Base-by-base conservation (phyloP, 2,329 filamentous ascomycete species). In the Paradendryphiella salina region DNA sequence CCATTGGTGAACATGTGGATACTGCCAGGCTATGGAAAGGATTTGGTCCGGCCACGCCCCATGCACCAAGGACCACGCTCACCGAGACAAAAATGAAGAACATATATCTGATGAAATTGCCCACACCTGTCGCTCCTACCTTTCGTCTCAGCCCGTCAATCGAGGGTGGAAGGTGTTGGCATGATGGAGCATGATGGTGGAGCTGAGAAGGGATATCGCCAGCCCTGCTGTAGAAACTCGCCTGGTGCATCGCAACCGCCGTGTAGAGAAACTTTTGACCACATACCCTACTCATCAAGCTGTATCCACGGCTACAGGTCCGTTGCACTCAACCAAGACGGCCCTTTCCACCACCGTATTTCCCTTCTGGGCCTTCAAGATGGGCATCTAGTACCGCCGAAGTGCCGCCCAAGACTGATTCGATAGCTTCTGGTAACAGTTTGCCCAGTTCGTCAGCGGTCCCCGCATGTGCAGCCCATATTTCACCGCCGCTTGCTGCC, bases 321-420 rank as follows among this genome's bases (percentile, higher is more conserved):
- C 1, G 11, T 5, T 21, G 5, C 2, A 26, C 6, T 42, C n/a
- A 42, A 13, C 56, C 56, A 28, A 57, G 15, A 6, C 46, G 41
- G 10, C 43, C 53, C 46, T 69, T 66, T 0, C 54, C 59, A 18
- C 75, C 76, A 0, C 68, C 71, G 63, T 78, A 83, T 54, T 84
- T 84, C 1, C 82, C 82, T 14, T 77, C 71, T 2, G 79, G 80
- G 2, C 81, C 82, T 48, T 83, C 79, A 3, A 85, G 69, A 64
- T 84, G 81, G 3, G 79, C 78, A 67, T 88, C 85, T 57, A 88
- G 57, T 1, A 88, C 83, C 1, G 85, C 85, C n/a, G 77, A 80
- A 9, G 67, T 79, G 0, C 84, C 84, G 17, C 63, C 70, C 58
- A 81, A 70, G 4, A 88, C 85, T 29, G 76, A 79, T 61, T 82